Base-by-base conservation (phyloP, 495 filamentous ascomycete species). In the Haplographium delicatum region DNA sequence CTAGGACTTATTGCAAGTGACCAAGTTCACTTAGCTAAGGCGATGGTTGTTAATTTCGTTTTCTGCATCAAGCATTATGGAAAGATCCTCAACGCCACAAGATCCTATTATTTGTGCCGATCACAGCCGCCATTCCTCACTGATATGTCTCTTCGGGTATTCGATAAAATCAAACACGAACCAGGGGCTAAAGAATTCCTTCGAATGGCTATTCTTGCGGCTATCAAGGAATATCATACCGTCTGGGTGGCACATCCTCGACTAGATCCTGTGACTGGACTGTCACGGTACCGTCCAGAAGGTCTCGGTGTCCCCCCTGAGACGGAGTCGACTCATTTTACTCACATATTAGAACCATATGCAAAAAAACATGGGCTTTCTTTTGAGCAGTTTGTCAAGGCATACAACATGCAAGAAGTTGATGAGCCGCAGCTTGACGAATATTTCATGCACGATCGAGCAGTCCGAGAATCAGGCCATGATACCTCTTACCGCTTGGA, bases 61-160 rank as follows among this genome's bases (percentile, higher is more conserved):
- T 98, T 98, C 70, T 91, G 88, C 70, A 96, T 98, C 68, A 83
- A 88, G 67, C 94, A 98, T 67, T 98, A 98, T 64, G 91, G 88
- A 48, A 98, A 96, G 69, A 91, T 97, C 50, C 81, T 96, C 54
- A 98, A 97, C 66, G 93, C 93, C 16, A 98, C 93, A 25, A 83
- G 93, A 28, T 86, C 89, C 8, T 98, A 98, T 75, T 97, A 97
- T 60, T 81, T 97, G 31, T 83, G 79, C 38, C 83, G 93, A 44
- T 93, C 94, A 0, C 93, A 98, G 68, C 93, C 93, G 1, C 94
- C 93, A 16, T 97, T 98, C 70, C 72, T 98, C 38, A 97, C 94
- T 20, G 94, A 97, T 68, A 95, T 98, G 88, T 89, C 94, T 5
- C 72, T 96, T 40, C 82, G 86, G 22, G 85, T 89, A 3, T 97